Conservation (phyloP, 2,329 filamentous ascomycete species). For the Sphaerulina musiva region DNA sequence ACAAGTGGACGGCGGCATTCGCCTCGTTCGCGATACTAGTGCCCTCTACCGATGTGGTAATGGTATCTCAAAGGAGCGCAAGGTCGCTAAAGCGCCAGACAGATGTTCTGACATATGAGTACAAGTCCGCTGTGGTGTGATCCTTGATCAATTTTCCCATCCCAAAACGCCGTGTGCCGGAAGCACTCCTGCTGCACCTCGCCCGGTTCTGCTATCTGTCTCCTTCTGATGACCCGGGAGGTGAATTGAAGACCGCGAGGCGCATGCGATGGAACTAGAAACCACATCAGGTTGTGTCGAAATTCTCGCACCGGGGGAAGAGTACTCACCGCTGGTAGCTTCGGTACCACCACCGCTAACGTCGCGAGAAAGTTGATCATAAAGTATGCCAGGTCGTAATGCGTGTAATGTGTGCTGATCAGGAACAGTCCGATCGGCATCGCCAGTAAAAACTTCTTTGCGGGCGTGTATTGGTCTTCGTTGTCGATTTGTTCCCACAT, state of each 20-base stretch:
- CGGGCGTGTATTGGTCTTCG: constrained; percentile 94
- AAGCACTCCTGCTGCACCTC: background rate
- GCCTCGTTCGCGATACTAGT: constrained; percentile 1
- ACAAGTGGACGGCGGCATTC: background rate
- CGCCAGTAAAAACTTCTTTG: constrained; percentile 94
- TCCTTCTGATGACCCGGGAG: constrained; percentile 24
- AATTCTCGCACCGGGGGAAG: background rate
- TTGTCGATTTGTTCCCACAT: constrained; percentile 99
- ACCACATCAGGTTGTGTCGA: constrained; percentile 11
- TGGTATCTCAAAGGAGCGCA: constrained; percentile 21
- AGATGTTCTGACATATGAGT: constrained; percentile 15
- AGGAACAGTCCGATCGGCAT: constrained; percentile 93
- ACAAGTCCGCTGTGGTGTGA: constrained; percentile 18
- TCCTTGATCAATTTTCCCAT: constrained; percentile 9
- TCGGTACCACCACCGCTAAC: constrained; percentile 88
- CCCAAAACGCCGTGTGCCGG: constrained; percentile 15
- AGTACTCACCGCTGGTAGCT: constrained; percentile 76
- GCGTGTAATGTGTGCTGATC: constrained; percentile 96
- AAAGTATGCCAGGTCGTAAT: constrained; percentile 96
- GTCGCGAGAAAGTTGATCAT: constrained; percentile 94
- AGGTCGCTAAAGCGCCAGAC: constrained; percentile 12
- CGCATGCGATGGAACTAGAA: constrained; percentile 35
- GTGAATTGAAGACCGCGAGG: constrained; percentile 33
- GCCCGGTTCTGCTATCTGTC: constrained; percentile 16
- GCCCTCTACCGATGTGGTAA: constrained; percentile 5